Evolutionary conservation across 176 grass and related monocot species (phyloP).

Genomic region (Elymus sibiricus): DNA sequence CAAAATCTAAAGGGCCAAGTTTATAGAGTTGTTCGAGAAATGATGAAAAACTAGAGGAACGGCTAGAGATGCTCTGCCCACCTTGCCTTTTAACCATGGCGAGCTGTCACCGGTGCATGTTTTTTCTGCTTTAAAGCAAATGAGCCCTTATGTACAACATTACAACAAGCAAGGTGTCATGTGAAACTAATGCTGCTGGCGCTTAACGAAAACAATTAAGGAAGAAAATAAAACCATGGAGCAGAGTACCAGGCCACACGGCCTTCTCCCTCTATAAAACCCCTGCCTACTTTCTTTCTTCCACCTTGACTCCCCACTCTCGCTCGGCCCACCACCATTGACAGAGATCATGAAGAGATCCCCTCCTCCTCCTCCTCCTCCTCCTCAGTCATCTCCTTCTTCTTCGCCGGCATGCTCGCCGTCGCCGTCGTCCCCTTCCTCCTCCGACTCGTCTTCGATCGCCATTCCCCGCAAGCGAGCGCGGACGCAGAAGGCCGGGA

Average conservation of each 20-base stretch:
- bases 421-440: conserved; percentile 31
- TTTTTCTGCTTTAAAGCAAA: not conserved
- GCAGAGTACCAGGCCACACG: not conserved
- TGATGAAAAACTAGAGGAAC: too few relatives aligned
- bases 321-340: not conserved
- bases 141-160: not conserved
- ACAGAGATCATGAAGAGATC: conserved; percentile 45
- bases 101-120: not conserved
- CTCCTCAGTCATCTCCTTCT: conserved; percentile 14
- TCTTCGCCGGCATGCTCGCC: conserved; percentile 10
- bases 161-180: conserved; percentile 7
- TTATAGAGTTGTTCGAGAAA: too few relatives aligned
- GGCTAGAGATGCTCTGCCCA: not conserved
- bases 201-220: not conserved
- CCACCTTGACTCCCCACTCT: not conserved
- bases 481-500: not conserved
- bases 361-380: not conserved
- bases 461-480: conserved; percentile 8
- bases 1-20: too few relatives aligned
- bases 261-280: conserved; percentile 26
- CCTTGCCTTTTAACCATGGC: not conserved
- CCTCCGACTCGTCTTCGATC: conserved; percentile 30
- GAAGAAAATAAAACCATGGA: not conserved
- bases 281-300: not conserved
- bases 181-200: not conserved